Evolutionary conservation across 768 basidiomycete species (phyloP), one percentile per base, ranked within the genome.

Genomic region (Chalciporus piperatus): DNA sequence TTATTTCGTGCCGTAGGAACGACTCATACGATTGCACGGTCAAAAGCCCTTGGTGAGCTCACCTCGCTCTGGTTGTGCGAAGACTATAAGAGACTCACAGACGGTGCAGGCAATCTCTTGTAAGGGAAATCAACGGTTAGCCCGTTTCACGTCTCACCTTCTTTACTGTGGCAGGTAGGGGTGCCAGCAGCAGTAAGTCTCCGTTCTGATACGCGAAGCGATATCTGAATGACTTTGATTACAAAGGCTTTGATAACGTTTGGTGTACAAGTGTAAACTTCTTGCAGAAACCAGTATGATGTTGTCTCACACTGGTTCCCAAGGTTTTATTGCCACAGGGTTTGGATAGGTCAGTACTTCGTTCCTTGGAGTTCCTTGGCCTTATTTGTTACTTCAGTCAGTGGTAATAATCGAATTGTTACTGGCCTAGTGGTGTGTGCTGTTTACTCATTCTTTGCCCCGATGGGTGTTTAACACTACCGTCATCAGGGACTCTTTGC

Each of bases 271-370:
- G 25, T 32, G 51, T 52, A 28, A 46, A 41, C 11, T 27, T 27
- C 27, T 27, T 27, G 27, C 9, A 9, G 27, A 27, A 6, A 5
- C 27, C 27, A 12, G 14, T 22, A 19, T n/a, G 20, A 23, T 30
- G 42, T 20, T 22, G 17, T 5, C 27, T 27, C 27, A 7, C 27
- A 47, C 20, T 43, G 16, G 16, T 8, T 14, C 0, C 14, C 37
- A 13, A 52, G 51, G 45, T 52, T 52, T 13, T 52, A 52, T 32
- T 42, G 45, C 23, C 35, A 46, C 45, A 46, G 33, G 23, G 45
- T 47, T 6, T 51, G 50, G 50, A 47, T 47, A 39, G 46, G 51
- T 47, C 10, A 11, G 51, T 42, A n/a, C 2, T 23, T 19, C 9
- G 11, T 20, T 22, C 28, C 28, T 30, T 30, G 28, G 8, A 30